Percentiles rank a stretch among this genome's conserved stretches.
Conservation (phyloP, 345 rosid genomes). For the Cardamine occulta region DNA sequence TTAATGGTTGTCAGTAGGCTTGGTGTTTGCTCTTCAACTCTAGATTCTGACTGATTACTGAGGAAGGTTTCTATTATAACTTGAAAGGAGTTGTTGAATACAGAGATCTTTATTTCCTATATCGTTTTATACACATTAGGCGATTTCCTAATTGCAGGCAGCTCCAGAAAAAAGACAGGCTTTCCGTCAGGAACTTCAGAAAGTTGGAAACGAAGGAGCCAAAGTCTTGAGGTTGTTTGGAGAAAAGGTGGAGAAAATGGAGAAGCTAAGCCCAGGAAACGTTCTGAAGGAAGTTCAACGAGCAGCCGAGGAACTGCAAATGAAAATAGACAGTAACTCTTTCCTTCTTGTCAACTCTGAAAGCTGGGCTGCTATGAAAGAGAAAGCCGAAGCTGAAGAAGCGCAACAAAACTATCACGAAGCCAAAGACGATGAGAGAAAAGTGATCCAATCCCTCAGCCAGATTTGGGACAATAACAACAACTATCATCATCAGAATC, state of each 20-base stretch:
- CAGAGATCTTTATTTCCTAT: neutral
- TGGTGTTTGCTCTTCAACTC: neutral
- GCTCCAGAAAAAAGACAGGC: slow-evolving; percentile 74
- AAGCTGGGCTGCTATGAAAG: slow-evolving; percentile 59
- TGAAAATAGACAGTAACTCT: slow-evolving; percentile 68
- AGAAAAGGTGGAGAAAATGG: slow-evolving; percentile 56
- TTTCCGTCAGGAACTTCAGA: slow-evolving; percentile 55
- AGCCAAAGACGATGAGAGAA: slow-evolving; percentile 50
- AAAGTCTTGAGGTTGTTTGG: slow-evolving; percentile 58
- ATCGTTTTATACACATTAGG: neutral
- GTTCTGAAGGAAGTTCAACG: slow-evolving; percentile 60
- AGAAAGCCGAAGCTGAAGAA: slow-evolving; percentile 41
- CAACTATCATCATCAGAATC: slow-evolving; percentile 35
- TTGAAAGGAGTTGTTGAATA: neutral
- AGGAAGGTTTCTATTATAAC: neutral
- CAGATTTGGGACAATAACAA: slow-evolving; percentile 51
- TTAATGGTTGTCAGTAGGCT: neutral
- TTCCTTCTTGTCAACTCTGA: slow-evolving; percentile 75
- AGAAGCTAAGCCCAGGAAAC: slow-evolving; percentile 55
- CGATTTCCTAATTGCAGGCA: slow-evolving; percentile 53
- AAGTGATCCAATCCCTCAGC: slow-evolving; percentile 60
- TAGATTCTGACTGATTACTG: slow-evolving; percentile 2
- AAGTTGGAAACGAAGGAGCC: slow-evolving; percentile 63
- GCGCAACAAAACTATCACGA: slow-evolving; percentile 50
- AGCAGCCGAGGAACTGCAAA: slow-evolving; percentile 78